Base-by-base conservation (phyloP, 2,329 filamentous ascomycete species). In the Cercospora janseana region DNA sequence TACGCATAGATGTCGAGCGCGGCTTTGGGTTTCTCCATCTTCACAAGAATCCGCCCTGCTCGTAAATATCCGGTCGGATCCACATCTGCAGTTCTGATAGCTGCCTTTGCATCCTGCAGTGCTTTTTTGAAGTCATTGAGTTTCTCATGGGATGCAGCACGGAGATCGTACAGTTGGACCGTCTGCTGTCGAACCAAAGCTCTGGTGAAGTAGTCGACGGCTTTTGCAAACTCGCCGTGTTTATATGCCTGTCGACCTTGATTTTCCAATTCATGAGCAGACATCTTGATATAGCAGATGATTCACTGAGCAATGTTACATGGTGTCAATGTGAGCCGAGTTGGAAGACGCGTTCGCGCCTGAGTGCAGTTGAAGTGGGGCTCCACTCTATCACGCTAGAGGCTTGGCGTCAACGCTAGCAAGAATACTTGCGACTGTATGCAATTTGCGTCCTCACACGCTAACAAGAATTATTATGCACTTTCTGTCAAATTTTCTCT, bases 61-160 rank as follows among this genome's bases (percentile, higher is more conserved):
- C 79, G 76, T 21, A 83, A 62, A 61, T 83, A 83, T 6, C 80
- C 80, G 63, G 74, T 74, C n/a, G 76, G 71, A 64, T 81, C 75
- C 16, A 70, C 68, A 47, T 72, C 73, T 38, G 75, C 66, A 12
- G 70, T 56, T 48, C 74, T 74, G 48, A 84, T 80, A 70, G 81
- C 80, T 15, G 70, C 69, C 54, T 75, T 76, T n/a, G 77, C 77
- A 70, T 83, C 79, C 48, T 73, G 70, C 7, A 83, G 69, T 0
- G 80, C 80, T 9, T 69, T 65, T 18, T 75, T 69, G 52, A 75
- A 69, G 51, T 79, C 66, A 12, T 69, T 69, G 7, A 82, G 66
- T 60, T 79, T 81, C 41, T 75, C 75, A 51, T 78, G 74, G 27
- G 75, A 75, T 9, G 79, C 79, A 28, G 79, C 75, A 41, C 80